Base-by-base conservation (phyloP, 75 land plant genomes). In the Picea glauca region DNA sequence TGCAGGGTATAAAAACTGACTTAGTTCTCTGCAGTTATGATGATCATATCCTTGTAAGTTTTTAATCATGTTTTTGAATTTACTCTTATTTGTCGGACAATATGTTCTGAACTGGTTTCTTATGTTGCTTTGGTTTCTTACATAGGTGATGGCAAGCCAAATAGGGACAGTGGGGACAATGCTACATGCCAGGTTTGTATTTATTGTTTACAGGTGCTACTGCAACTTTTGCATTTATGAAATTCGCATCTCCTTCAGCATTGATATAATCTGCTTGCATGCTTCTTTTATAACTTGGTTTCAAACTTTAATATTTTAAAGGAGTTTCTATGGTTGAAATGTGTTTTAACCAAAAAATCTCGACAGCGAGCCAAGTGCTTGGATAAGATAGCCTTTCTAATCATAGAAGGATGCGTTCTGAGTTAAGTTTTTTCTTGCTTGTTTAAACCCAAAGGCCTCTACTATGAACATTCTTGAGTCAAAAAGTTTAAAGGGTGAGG, bases 151-250 rank as follows among this genome's bases (percentile, higher is more conserved):
- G 21, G 97, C 85, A 62, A 90, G 90, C 60, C 97, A 94, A 66
- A 89, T 94, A 60, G 97, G 97, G 81, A 83, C 87, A 32, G 87
- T 89, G 90, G 94, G 97, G 54, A 94, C 94, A 26, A 85, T 94
- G 26, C 78, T 94, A 13, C 91, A 92, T 80, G 97, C 97, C 64
- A 94, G 94, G 96, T 93, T 3, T 33, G 78, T 21, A 38, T 63
- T 68, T 68, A 40, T 20, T 18, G n/a, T 33, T 68, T n/a, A 68
- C 13, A 67, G 73, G 21, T 20, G 40, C 8, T 68, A 1, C 32
- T 68, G n/a, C 9, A 40, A 20, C 11, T 40, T 68, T 20, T 68
- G 21, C 11, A 17, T 38, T 67, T 32, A 18, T 40, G 54, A 40
- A 40, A 68, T 68, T 68, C n/a, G 40, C 50, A 68, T 68, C 38